A percentile compares a stretch with the other conserved stretches of the same genome.
These are phyloP conservation scores for Xylaria sp. DNA, from an alignment of 2,329 filamentous ascomycete genomes.

Conservation along the genomic window DNA sequence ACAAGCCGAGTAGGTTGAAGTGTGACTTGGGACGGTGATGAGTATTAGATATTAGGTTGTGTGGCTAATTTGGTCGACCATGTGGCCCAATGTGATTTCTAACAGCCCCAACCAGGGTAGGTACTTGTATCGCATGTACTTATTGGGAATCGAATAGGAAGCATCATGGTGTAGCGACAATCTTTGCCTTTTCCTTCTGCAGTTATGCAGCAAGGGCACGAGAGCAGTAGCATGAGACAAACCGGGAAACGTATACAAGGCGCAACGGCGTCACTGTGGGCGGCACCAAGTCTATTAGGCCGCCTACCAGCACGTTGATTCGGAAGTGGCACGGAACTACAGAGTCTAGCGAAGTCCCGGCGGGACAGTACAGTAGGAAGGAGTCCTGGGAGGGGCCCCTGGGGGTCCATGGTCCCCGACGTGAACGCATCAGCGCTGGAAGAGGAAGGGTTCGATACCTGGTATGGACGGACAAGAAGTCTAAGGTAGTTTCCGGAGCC, in stretches of 20 bases:
- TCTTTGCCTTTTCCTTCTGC: slow-evolving; percentile 49
- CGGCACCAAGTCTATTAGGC: slow-evolving; percentile 46
- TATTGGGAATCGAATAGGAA: slow-evolving; percentile 41
- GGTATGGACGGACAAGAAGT: slow-evolving; percentile 37
- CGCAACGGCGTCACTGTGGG: slow-evolving; percentile 48
- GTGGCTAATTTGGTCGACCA: slow-evolving; percentile 50
- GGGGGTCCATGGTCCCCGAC: slow-evolving; percentile 31
- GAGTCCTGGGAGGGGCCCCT: slow-evolving; percentile 35
- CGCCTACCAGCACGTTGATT: slow-evolving; percentile 35
- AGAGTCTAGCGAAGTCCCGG: slow-evolving; percentile 42
- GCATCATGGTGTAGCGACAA: slow-evolving; percentile 49
- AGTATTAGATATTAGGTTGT: slow-evolving; percentile 48
- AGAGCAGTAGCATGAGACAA: slow-evolving; percentile 48
- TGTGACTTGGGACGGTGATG: slow-evolving; percentile 45
- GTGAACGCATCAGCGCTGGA: slow-evolving; percentile 41
- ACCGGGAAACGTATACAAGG: slow-evolving; percentile 47
- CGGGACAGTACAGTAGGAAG: slow-evolving; percentile 38
- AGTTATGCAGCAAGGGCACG: slow-evolving; percentile 48
- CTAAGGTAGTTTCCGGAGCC: slow-evolving; percentile 42
- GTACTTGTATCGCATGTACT: slow-evolving; percentile 39
- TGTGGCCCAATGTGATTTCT: slow-evolving; percentile 49
- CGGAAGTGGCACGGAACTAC: slow-evolving; percentile 36
- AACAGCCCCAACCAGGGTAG: slow-evolving; percentile 47
- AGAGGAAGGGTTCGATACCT: slow-evolving; percentile 22
- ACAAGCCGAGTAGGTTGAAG: slow-evolving; percentile 34